These are phyloP conservation scores for Hericium alpestre DNA, from an alignment of 768 basidiomycete genomes.

Conservation along the genomic window DNA sequence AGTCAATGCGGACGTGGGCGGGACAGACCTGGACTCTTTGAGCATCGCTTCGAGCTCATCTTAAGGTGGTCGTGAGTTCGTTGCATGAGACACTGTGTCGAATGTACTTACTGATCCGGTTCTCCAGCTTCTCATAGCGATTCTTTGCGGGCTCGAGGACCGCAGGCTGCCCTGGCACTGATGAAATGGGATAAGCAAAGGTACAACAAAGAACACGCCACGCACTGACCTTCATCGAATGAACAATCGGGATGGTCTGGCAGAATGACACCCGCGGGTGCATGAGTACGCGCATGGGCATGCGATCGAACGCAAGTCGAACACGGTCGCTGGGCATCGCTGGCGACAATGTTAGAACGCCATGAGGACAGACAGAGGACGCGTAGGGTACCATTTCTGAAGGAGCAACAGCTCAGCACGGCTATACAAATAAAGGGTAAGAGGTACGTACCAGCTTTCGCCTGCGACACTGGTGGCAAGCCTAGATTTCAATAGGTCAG, in stretches of 20 bases:
- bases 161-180: constrained; percentile 24
- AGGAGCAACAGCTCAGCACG: not conserved
- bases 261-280: constrained; percentile 42
- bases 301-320: constrained; percentile 71
- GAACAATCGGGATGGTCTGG: constrained; percentile 59
- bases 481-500: constrained; percentile 12
- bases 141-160: constrained; percentile 44
- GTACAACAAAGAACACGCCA: not conserved
- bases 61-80: constrained; percentile 15
- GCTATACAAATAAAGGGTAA: not conserved
- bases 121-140: constrained; percentile 54
- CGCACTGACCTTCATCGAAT: constrained; percentile 54
- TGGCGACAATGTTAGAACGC: constrained; percentile 17
- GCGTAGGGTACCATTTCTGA: constrained; percentile 18
- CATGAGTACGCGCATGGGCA: constrained; percentile 55
- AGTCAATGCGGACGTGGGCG: not conserved
- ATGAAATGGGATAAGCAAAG: constrained; percentile 23
- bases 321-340: constrained; percentile 69
- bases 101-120: constrained; percentile 47
- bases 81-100: not conserved
- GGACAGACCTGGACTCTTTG: constrained; percentile 20
- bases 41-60: constrained; percentile 61
- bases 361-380: not conserved
- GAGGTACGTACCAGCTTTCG: constrained; percentile 50
- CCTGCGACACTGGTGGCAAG: constrained; percentile 53